A percentile compares a stretch with the other conserved stretches of the same genome.
Conservation (phyloP, 345 rosid genomes). For the Rhodamnia argentea region DNA sequence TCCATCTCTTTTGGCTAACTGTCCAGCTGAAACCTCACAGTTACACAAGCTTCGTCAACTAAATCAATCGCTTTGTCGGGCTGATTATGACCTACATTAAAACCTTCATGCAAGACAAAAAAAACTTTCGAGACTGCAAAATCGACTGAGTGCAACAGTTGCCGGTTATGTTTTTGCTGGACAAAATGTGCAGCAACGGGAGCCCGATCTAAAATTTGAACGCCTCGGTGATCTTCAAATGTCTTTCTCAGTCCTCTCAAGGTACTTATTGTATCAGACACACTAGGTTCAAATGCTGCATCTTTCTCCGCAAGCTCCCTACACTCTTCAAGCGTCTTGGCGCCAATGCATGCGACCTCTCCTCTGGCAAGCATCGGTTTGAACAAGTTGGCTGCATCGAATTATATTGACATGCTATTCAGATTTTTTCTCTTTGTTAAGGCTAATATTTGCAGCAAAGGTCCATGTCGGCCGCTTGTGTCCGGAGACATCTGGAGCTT, state of each 20-base stretch:
- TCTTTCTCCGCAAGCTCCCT: constrained; percentile 86
- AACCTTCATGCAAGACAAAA: too few species aligned
- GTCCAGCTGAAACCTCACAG: constrained; percentile 82
- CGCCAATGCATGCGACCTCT: constrained; percentile 85
- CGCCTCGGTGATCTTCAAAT: constrained; percentile 89
- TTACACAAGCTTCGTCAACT: constrained; percentile 87
- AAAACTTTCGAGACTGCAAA: not conserved
- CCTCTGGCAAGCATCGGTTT: constrained; percentile 94
- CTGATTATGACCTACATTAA: constrained; percentile 53
- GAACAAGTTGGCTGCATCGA: constrained; percentile 89
- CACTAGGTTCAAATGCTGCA: constrained; percentile 86
- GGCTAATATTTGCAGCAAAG: too few species aligned
- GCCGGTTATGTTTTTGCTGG: constrained; percentile 83
- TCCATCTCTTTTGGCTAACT: constrained; percentile 91
- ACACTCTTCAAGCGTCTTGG: constrained; percentile 77
- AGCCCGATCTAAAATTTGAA: constrained; percentile 68
- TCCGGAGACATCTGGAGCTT: not conserved
- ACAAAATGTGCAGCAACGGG: constrained; percentile 76
- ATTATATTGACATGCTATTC: not conserved
- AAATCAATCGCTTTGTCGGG: constrained; percentile 88
- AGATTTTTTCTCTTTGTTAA: not conserved
- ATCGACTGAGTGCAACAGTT: not conserved
- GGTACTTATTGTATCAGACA: constrained; percentile 48
- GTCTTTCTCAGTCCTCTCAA: constrained; percentile 49
- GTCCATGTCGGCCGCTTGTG: not conserved